These are phyloP conservation scores for Candida multigemmis DNA, from an alignment of 805 yeast genomes.

Conservation along the genomic window DNA sequence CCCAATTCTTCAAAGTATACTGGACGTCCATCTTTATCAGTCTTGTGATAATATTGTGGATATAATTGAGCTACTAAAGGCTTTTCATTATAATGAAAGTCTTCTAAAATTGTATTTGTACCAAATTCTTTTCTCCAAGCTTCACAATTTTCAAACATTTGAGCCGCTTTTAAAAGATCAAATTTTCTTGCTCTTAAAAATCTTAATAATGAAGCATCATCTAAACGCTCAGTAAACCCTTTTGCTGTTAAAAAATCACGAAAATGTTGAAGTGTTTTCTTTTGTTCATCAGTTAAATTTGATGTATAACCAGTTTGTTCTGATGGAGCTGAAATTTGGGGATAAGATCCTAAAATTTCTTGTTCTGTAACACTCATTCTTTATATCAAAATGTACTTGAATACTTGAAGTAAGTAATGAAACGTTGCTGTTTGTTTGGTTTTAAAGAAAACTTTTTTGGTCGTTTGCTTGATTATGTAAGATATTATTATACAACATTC, in stretches of 20 bases:
- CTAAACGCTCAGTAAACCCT: constrained; percentile 73
- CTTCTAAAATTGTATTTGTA: constrained; percentile 74
- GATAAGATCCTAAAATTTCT: constrained; percentile 50
- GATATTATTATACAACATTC: too few relatives aligned
- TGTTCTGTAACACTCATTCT: constrained; percentile 13
- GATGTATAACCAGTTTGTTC: constrained; percentile 75
- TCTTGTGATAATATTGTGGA: constrained; percentile 96
- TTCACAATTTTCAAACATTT: constrained; percentile 83
- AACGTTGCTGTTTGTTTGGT: neutral
- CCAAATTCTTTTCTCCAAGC: constrained; percentile 87
- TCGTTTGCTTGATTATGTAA: neutral
- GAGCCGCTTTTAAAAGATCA: constrained; percentile 67
- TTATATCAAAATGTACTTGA: neutral
- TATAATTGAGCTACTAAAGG: constrained; percentile 80
- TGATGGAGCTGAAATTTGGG: constrained; percentile 58
- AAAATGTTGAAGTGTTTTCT: constrained; percentile 46
- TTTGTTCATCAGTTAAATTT: constrained; percentile 61
- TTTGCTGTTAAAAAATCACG: constrained; percentile 46
- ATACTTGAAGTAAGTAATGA: constrained; percentile 1
- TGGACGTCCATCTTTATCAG: constrained; percentile 96
- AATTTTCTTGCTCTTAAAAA: constrained; percentile 94
- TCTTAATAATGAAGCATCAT: constrained; percentile 76
- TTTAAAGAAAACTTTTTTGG: constrained; percentile 1
- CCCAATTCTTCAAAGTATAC: constrained; percentile 93
- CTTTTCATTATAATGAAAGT: constrained; percentile 91